Evolutionary conservation across 805 yeast genomes (phyloP).

Genomic region (Teunomyces tritomae): DNA sequence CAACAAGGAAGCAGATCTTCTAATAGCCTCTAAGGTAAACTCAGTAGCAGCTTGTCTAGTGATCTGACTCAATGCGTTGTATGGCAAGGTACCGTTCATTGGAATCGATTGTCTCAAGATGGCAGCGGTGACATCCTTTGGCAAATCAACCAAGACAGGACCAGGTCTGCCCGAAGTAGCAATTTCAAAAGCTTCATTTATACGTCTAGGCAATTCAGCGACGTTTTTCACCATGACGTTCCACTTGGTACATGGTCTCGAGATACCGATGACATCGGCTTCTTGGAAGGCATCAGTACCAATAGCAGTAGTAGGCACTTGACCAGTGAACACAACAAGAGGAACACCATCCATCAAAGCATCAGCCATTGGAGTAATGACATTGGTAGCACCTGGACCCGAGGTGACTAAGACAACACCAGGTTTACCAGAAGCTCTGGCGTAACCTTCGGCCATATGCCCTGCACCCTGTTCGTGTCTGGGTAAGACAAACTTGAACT

Average conservation of each 20-base stretch:
- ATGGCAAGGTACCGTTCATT: constrained; percentile 70
- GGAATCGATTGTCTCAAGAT: constrained; percentile 86
- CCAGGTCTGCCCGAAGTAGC: constrained; percentile 97
- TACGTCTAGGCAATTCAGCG: constrained; percentile 90
- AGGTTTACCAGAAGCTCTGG: constrained; percentile 92
- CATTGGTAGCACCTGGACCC: constrained; percentile 99
- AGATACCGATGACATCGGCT: constrained; percentile 96
- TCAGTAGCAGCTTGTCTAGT: constrained; percentile 70
- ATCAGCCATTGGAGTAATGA: constrained; percentile 97
- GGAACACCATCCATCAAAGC: constrained; percentile 98
- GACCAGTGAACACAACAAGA: constrained; percentile 94
- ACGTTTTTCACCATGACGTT: constrained; percentile 96
- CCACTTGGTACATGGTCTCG: constrained; percentile 98
- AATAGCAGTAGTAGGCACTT: constrained; percentile 91
- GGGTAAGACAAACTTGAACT: constrained; percentile 88
- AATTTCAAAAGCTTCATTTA: constrained; percentile 97
- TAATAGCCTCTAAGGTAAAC: constrained; percentile 70
- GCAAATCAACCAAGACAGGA: constrained; percentile 95
- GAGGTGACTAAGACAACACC: constrained; percentile 98
- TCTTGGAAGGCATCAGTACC: constrained; percentile 99
- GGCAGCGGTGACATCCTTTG: constrained; percentile 96
- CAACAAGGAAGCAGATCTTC: constrained; percentile 73
- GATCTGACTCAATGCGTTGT: constrained; percentile 64
- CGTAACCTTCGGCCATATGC: constrained; percentile 99
- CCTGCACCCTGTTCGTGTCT: constrained; percentile 99